Evolutionary conservation across 768 basidiomycete genomes (phyloP), one percentile per base, ranked within the genome.

Genomic region (Coprinopsis sp.): DNA sequence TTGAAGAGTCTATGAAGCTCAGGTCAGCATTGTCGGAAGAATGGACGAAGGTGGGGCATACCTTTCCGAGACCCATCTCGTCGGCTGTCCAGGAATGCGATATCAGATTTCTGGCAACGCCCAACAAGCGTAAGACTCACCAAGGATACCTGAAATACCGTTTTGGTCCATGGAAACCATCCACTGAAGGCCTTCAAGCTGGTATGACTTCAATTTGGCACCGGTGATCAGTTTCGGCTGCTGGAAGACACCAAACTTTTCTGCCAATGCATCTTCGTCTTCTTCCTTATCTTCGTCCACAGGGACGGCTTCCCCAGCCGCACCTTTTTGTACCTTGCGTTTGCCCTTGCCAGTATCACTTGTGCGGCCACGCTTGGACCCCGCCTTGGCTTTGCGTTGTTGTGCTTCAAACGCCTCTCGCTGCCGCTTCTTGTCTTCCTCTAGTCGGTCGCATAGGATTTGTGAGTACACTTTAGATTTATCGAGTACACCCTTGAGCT

Each of bases 171-270:
- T 65, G 10, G 82, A 82, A 1, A 87, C 84, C 88, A 96, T 88
- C 95, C 95, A 97, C 51, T 94, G 88, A 13, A 96, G 77, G 0
- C 95, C 95, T 41, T 93, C 89, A 2, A 97, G 76, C 61, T 99
- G 95, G 61, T 96, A 97, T 27, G 84, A 77, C 58, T 92, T 91
- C 51, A 98, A 64, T 47, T 69, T 87, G 0, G 82, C 91, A 4
- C 95, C 95, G 0, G 91, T 91, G 31, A 99, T 70, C 14, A 92
- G 65, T 2, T 73, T 64, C 0, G 92, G 88, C 59, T 97, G 95
- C 40, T 78, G 65, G 54, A 88, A 85, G 22, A 71, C 62, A 57
- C 6, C 64, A 31, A 59, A 60, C 31, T 67, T 55, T 22, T 54
- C 54, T 6, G 56, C 60, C n/a, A n/a, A n/a, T n/a, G n/a, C n/a